Evolutionary conservation across 805 yeast genomes (phyloP).

Genomic region (Saccharomycopsis synnaedendra): DNA sequence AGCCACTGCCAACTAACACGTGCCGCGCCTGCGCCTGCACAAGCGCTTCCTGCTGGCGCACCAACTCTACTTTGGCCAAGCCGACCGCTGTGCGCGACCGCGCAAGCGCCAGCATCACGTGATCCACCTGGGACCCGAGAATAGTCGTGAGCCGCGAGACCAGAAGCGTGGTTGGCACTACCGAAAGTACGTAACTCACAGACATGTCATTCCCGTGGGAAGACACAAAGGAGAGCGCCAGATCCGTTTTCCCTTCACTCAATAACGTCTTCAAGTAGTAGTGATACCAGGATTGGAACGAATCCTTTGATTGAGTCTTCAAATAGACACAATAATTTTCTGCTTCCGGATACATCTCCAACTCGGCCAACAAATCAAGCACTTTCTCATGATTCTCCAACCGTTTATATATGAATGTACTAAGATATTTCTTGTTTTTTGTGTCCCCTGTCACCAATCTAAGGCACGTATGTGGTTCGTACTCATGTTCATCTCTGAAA

Average conservation of each 20-base stretch:
- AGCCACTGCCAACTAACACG: constrained; percentile 21
- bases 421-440: constrained; percentile 27
- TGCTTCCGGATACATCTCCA: constrained; percentile 45
- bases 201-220: neutral
- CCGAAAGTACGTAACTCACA: neutral
- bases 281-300: neutral
- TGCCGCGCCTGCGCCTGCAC: constrained; percentile 22
- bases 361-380: constrained; percentile 46
- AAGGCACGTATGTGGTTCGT: constrained; percentile 29
- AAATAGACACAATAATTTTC: constrained; percentile 42
- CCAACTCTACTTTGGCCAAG: constrained; percentile 27
- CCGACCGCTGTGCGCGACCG: neutral
- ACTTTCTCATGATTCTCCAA: constrained; percentile 53
- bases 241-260: neutral
- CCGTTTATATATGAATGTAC: constrained; percentile 46
- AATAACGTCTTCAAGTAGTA: neutral
- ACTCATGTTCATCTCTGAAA: constrained; percentile 24
- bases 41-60: constrained; percentile 25
- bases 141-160: neutral
- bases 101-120: neutral
- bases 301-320: neutral
- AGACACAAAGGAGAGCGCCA: neutral
- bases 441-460: constrained; percentile 13
- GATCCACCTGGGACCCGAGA: neutral
- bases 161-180: neutral